A percentile compares a stretch with the other conserved stretches of the same genome.
Evolutionary conservation across 2,329 filamentous ascomycete species (phyloP).

Genomic region (Fusarium staphyleae): DNA sequence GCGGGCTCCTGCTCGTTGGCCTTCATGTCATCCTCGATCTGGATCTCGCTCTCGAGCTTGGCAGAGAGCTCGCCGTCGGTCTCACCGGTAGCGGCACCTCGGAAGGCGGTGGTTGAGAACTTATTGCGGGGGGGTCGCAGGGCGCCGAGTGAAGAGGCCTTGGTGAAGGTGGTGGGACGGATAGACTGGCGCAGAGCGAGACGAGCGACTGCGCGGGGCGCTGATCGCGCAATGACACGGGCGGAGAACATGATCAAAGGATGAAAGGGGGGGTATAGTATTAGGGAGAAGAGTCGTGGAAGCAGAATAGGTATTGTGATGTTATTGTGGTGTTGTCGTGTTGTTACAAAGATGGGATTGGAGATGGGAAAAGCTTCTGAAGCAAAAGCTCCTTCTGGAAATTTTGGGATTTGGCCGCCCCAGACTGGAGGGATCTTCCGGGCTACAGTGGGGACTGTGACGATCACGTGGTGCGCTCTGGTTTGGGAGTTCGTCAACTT

Average conservation of each 20-base stretch:
- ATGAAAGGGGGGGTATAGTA: neutral
- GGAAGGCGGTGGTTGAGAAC: slow-evolving; percentile 56
- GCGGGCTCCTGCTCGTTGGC: slow-evolving; percentile 74
- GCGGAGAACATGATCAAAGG: slow-evolving; percentile 69
- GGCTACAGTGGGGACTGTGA: slow-evolving; percentile 18
- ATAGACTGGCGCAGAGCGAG: slow-evolving; percentile 60
- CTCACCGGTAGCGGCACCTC: slow-evolving; percentile 53
- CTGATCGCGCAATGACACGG: slow-evolving; percentile 69
- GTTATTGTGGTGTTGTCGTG: slow-evolving; percentile 22
- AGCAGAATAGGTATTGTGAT: slow-evolving; percentile 22
- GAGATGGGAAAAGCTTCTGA: slow-evolving; percentile 34
- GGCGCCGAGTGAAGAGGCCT: slow-evolving; percentile 49
- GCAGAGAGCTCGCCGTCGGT: slow-evolving; percentile 81
- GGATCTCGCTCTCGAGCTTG: slow-evolving; percentile 85
- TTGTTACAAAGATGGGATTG: slow-evolving; percentile 11
- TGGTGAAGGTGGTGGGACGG: slow-evolving; percentile 58
- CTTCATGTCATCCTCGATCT: slow-evolving; percentile 84
- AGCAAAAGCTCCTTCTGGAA: slow-evolving; percentile 32
- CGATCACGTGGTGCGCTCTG: slow-evolving; percentile 22
- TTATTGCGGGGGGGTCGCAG: slow-evolving; percentile 49
- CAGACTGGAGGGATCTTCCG: slow-evolving; percentile 28
- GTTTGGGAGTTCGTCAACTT: neutral
- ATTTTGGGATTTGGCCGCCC: slow-evolving; percentile 36
- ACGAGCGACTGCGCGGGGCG: slow-evolving; percentile 69
- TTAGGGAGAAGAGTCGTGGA: slow-evolving; percentile 4